Conservation (phyloP, 441 rosid genomes). For the Jatropha podagrica region DNA sequence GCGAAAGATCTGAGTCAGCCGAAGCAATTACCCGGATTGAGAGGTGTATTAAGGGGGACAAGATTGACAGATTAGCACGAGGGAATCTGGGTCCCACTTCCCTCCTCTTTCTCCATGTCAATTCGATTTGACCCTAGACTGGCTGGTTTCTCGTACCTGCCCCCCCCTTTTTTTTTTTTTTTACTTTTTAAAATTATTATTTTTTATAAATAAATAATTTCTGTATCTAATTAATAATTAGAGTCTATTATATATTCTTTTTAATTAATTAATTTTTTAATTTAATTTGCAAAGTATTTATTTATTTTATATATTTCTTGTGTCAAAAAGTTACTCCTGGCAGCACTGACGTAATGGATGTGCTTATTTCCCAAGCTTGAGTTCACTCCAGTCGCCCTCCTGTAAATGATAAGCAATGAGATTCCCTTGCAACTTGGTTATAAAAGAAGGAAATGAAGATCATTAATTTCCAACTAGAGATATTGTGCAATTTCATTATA, state of each 20-base stretch:
- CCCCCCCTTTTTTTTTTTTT: neutral
- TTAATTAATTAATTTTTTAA: too few species aligned
- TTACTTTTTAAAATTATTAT: neutral
- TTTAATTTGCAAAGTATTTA: too few species aligned
- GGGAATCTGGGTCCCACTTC: slow-evolving; percentile 3
- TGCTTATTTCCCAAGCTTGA: slow-evolving; percentile 9
- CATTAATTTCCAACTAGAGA: neutral
- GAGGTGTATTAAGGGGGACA: slow-evolving; percentile 28
- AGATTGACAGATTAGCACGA: slow-evolving; percentile 47
- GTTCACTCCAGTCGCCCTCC: neutral
- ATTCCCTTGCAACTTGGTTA: neutral
- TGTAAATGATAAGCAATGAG: slow-evolving; percentile 7
- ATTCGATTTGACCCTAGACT: slow-evolving; percentile 13
- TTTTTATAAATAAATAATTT: neutral
- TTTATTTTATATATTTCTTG: neutral
- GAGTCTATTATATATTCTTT: too few species aligned
- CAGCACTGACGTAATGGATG: neutral
- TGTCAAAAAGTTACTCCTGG: neutral
- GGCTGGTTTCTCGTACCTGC: slow-evolving; percentile 21
- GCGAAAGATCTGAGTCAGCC: neutral
- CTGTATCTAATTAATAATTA: too few species aligned
- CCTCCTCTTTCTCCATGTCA: neutral
- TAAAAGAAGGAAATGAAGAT: neutral
- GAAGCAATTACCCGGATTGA: slow-evolving; percentile 14
- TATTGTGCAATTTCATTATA: neutral